Evolutionary conservation across 1,284 basidiomycete species (phyloP).

Genomic region (Cryptococcus sp.): DNA sequence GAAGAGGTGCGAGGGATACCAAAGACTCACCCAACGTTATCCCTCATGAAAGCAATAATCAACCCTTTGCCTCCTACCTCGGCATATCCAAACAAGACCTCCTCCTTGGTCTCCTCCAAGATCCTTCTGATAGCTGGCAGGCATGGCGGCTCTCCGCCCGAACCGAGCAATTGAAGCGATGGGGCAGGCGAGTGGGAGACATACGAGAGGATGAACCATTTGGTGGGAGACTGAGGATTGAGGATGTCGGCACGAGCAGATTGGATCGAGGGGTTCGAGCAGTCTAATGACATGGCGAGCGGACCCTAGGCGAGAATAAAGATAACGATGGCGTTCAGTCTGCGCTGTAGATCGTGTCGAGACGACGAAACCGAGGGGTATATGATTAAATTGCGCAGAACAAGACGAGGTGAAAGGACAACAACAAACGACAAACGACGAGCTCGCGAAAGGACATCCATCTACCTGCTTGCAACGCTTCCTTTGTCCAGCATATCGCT

Average conservation of each 20-base stretch:
- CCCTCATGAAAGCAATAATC: constrained; percentile 8
- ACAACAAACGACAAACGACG: no score
- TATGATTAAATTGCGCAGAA: no score
- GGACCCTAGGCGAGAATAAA: no score
- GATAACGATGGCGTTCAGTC: no score
- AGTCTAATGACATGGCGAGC: constrained; percentile 1
- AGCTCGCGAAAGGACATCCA: no score
- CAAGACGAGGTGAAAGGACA: no score
- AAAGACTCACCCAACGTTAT: constrained; percentile 22
- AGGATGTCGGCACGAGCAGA: background rate
- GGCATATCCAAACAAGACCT: constrained; percentile 11
- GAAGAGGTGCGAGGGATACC: background rate
- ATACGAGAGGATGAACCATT: constrained; percentile 3
- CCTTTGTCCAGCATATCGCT: no score
- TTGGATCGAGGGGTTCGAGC: background rate
- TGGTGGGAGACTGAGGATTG: background rate
- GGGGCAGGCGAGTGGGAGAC: background rate
- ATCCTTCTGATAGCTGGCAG: background rate
- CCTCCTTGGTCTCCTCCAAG: background rate
- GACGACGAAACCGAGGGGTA: no score
- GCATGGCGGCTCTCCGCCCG: background rate
- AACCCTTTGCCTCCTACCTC: constrained; percentile 7
- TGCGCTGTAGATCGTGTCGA: no score
- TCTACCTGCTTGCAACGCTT: no score
- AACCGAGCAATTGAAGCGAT: background rate